Percentiles rank a stretch among this genome's conserved stretches.
Conservation (phyloP, 495 filamentous ascomycete species). For the Parathielavia appendiculata region DNA sequence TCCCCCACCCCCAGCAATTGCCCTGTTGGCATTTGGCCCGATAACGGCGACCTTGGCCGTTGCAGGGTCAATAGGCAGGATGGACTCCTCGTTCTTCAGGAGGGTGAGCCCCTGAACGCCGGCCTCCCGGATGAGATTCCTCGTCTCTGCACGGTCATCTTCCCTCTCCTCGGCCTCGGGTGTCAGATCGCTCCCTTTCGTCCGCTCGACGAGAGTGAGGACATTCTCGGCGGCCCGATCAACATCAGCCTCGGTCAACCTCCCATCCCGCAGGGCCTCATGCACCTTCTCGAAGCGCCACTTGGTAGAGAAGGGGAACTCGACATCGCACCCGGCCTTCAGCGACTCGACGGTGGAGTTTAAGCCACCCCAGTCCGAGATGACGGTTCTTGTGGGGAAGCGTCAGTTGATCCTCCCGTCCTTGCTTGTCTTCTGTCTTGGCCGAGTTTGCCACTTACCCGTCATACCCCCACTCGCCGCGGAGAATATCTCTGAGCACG, state of each 20-base stretch:
- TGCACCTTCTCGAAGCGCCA: slow-evolving; percentile 65
- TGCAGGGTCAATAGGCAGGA: slow-evolving; percentile 62
- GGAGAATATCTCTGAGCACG: slow-evolving; percentile 65
- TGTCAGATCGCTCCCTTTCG: slow-evolving; percentile 56
- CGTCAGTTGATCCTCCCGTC: slow-evolving; percentile 16
- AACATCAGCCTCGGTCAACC: slow-evolving; percentile 46
- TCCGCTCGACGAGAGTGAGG: slow-evolving; percentile 61
- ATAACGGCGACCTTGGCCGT: slow-evolving; percentile 66
- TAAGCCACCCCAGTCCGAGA: slow-evolving; percentile 69
- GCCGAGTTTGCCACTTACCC: slow-evolving; percentile 42
- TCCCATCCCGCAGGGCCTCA: slow-evolving; percentile 57
- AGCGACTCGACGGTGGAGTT: slow-evolving; percentile 69
- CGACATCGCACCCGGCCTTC: slow-evolving; percentile 69
- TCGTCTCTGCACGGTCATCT: slow-evolving; percentile 60
- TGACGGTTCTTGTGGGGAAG: slow-evolving; percentile 49
- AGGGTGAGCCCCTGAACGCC: slow-evolving; percentile 72
- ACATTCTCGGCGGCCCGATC: slow-evolving; percentile 57
- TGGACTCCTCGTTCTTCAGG: slow-evolving; percentile 65
- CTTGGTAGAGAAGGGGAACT: slow-evolving; percentile 70
- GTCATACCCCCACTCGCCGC: slow-evolving; percentile 72
- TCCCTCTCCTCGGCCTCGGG: slow-evolving; percentile 55
- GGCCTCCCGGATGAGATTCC: slow-evolving; percentile 60
- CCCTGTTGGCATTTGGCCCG: slow-evolving; percentile 74
- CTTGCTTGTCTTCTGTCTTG: neutral
- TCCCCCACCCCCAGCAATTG: slow-evolving; percentile 74